Percentiles rank a stretch among this genome's conserved stretches.
phyloP scores from a whole-genome alignment of 2,329 filamentous ascomycete species.

The Purpureocillium lavendulum region DNA sequence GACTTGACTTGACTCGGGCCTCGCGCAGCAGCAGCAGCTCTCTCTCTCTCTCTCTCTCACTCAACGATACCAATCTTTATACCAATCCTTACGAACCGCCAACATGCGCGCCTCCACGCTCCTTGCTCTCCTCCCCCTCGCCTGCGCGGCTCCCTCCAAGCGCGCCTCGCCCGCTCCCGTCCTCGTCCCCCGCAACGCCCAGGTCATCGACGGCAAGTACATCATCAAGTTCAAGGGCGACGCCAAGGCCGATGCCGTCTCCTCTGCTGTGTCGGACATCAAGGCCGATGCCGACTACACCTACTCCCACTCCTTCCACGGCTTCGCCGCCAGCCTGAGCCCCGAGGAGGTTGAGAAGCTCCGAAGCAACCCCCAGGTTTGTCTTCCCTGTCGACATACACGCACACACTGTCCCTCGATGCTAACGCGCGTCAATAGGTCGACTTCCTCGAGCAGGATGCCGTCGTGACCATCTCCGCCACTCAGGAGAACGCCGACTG shows the following conservation, averaged over 20 bases:
- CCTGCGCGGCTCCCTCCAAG: constrained; percentile 20
- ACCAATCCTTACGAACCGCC: neutral
- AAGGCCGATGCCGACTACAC: constrained; percentile 22
- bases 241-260: constrained; percentile 12
- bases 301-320: constrained; percentile 16
- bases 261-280: constrained; percentile 16
- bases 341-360: constrained; percentile 15
- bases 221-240: constrained; percentile 26
- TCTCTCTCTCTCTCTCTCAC: neutral
- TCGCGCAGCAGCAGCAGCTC: neutral
- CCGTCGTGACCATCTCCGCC: constrained; percentile 42
- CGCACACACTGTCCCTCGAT: neutral
- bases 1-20: neutral
- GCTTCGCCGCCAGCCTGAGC: constrained; percentile 19
- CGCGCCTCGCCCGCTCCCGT: constrained; percentile 25
- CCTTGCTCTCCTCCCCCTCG: constrained; percentile 22
- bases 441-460: constrained; percentile 33
- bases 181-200: constrained; percentile 19
- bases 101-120: constrained; percentile 24
- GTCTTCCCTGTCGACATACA: neutral
- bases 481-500: constrained; percentile 29
- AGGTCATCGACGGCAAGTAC: constrained; percentile 25
- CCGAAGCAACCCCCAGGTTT: constrained; percentile 16
- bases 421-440: constrained; percentile 5
- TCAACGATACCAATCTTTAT: too few relatives aligned